phyloP scores from a whole-genome alignment of 768 basidiomycete species.

The Tephrocybe sp. region DNA sequence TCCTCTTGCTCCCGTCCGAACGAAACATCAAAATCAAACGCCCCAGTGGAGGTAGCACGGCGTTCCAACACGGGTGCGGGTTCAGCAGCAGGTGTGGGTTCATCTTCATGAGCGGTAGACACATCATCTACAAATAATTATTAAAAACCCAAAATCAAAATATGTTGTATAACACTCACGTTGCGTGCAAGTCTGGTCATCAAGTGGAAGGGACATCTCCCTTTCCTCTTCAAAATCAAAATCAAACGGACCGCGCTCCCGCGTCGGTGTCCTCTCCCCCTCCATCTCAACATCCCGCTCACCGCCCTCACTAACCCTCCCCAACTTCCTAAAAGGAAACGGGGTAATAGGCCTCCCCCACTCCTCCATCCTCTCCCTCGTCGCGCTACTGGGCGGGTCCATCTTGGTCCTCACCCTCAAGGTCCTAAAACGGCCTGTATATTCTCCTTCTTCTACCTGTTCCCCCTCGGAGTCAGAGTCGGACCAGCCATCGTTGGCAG shows the following conservation, averaged over 20 bases:
- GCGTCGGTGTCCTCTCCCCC: constrained; percentile 16
- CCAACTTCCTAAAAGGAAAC: constrained; percentile 42
- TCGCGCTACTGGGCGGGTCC: constrained; percentile 63
- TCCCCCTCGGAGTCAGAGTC: constrained; percentile 36
- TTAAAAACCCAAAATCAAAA: no score
- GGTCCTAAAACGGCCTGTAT: constrained; percentile 63
- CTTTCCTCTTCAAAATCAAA: constrained; percentile 19
- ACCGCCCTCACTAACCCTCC: constrained; percentile 18
- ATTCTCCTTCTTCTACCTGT: constrained; percentile 56
- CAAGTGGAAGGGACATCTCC: constrained; percentile 25
- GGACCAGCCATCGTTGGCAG: constrained; percentile 30
- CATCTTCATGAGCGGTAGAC: no score
- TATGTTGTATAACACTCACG: no score
- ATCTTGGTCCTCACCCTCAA: constrained; percentile 59
- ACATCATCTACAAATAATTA: no score
- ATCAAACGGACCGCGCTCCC: neutral
- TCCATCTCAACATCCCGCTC: constrained; percentile 21
- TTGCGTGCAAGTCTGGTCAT: no score
- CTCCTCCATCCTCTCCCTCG: constrained; percentile 45
- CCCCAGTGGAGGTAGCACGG: neutral
- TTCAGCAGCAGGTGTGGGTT: constrained; percentile 17
- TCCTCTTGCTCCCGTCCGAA: constrained; percentile 11
- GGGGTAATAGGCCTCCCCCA: constrained; percentile 78
- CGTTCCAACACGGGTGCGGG: constrained; percentile 1
- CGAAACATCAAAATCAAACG: constrained; percentile 16